These are phyloP conservation scores for Forsythia viridissima DNA, from an alignment of 257 asterid species.

Conservation along the genomic window DNA sequence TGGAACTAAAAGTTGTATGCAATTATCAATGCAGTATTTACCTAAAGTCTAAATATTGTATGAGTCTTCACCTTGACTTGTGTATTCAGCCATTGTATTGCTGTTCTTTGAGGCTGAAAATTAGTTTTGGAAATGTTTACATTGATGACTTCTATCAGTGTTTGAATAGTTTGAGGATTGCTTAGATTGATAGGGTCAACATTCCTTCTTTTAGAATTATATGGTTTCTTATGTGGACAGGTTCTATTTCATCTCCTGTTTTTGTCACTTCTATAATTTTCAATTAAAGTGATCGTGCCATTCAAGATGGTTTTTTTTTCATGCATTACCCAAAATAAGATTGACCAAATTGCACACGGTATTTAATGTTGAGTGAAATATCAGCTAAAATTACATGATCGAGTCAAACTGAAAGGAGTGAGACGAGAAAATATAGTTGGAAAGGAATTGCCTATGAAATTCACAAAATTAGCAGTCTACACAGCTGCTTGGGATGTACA, in stretches of 20 bases:
- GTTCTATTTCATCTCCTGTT: no score
- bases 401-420: neutral
- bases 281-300: no score
- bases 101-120: neutral
- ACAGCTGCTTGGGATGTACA: neutral
- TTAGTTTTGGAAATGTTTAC: neutral
- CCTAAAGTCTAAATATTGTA: neutral
- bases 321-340: neutral
- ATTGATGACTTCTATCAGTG: neutral
- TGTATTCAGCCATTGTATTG: neutral
- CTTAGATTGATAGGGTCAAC: neutral
- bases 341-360: neutral
- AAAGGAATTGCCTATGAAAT: no score
- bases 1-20: no score
- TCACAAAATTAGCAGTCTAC: neutral
- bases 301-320: neutral
- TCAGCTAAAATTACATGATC: neutral
- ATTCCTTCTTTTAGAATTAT: neutral
- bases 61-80: neutral
- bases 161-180: neutral
- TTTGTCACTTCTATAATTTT: no score
- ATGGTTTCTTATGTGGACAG: no score
- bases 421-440: neutral
- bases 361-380: neutral
- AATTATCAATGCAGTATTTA: no score